Percentiles rank a stretch among this genome's conserved stretches.
phyloP scores from a whole-genome alignment of 2,329 filamentous ascomycete species.

The Septoria linicola region DNA sequence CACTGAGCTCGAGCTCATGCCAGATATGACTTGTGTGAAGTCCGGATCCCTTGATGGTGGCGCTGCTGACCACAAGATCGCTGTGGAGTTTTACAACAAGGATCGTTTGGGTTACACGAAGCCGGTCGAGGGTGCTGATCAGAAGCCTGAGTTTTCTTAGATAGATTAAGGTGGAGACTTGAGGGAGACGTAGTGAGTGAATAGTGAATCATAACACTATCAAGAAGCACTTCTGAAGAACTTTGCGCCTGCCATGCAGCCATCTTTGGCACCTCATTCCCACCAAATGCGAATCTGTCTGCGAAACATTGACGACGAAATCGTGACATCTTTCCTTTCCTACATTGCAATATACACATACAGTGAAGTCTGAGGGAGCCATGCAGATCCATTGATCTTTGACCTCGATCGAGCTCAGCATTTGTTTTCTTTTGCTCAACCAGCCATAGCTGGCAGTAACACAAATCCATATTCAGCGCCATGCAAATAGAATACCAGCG shows the following conservation, averaged over 20 bases:
- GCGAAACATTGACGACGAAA: too few species aligned
- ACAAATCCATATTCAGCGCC: background rate
- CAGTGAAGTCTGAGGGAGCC: background rate
- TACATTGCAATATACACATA: background rate
- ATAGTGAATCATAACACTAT: too few species aligned
- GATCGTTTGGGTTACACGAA: constrained; percentile 50
- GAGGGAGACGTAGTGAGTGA: too few species aligned
- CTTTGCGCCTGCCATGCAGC: too few species aligned
- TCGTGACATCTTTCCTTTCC: background rate
- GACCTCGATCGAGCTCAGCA: background rate
- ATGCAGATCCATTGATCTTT: too few species aligned
- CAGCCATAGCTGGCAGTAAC: background rate
- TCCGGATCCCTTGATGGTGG: constrained; percentile 53
- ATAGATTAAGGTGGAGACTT: background rate
- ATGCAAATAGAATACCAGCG: background rate
- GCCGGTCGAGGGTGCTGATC: constrained; percentile 48
- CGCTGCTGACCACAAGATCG: constrained; percentile 42
- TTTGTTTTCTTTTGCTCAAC: background rate
- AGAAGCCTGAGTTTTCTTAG: constrained; percentile 42
- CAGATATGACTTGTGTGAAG: constrained; percentile 52
- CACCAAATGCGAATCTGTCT: too few species aligned
- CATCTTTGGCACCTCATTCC: too few species aligned
- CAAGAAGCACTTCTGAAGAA: too few species aligned
- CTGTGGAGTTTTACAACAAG: constrained; percentile 55
- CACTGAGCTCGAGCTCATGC: constrained; percentile 55